These are phyloP conservation scores for Acanthamoeba quina DNA, from an alignment of 208 protist species.

Conservation along the genomic window DNA sequence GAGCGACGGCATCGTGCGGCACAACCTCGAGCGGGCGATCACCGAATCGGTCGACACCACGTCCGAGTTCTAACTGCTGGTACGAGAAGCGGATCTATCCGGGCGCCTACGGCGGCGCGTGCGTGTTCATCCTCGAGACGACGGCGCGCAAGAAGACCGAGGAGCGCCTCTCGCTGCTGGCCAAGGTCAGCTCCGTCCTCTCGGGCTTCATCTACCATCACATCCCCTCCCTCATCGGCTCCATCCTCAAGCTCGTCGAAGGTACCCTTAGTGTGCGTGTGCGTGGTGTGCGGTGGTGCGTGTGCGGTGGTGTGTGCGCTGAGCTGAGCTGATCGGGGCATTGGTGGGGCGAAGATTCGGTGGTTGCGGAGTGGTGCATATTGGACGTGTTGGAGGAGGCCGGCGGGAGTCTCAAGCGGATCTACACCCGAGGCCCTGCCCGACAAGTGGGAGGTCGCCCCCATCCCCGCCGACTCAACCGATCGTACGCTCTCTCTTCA, in stretches of 20 bases:
- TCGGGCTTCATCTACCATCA: not conserved
- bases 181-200: not conserved
- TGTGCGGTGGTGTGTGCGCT: too few species aligned
- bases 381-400: not conserved
- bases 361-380: constrained; percentile 30
- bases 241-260: not conserved
- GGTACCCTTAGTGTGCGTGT: not conserved
- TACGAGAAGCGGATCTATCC: constrained; percentile 8
- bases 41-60: not conserved
- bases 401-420: not conserved
- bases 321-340: too few species aligned
- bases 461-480: not conserved
- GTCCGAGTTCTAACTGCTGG: constrained; percentile 60
- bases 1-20: not conserved
- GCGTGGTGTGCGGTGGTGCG: too few species aligned
- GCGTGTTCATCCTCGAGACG: not conserved
- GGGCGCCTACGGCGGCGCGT: not conserved
- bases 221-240: not conserved
- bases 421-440: not conserved
- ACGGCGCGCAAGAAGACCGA: constrained; percentile 11
- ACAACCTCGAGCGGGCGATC: constrained; percentile 21
- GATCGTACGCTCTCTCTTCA: not conserved
- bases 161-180: not conserved
- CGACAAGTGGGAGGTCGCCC: not conserved
- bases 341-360: not conserved